Evolutionary conservation across 495 filamentous ascomycete species (phyloP).

Genomic region (Apodospora peruviana): DNA sequence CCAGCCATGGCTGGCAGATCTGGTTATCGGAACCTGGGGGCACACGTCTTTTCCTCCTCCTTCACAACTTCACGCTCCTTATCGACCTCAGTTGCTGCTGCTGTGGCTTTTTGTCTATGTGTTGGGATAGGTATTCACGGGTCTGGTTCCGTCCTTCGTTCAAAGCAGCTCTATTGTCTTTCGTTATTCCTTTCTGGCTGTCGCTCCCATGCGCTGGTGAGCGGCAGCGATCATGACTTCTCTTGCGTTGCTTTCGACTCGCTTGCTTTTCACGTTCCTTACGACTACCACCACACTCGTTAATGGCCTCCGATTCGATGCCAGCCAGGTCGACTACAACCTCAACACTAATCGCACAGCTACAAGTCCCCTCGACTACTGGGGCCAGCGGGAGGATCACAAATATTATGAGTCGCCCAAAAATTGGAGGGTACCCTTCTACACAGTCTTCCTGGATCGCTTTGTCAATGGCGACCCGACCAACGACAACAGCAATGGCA

Average conservation of each 20-base stretch:
- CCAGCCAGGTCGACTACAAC: constrained; percentile 50
- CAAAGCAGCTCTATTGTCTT: constrained; percentile 11
- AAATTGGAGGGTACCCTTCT: constrained; percentile 70
- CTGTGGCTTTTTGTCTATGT: constrained; percentile 16
- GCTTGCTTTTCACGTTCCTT: constrained; percentile 21
- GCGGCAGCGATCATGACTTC: constrained; percentile 26
- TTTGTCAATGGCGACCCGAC: constrained; percentile 68
- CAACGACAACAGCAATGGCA: constrained; percentile 68
- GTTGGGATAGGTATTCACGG: constrained; percentile 11
- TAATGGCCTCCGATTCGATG: constrained; percentile 50
- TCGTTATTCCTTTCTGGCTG: constrained; percentile 17
- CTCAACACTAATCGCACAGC: constrained; percentile 60
- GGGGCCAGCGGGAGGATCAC: constrained; percentile 49
- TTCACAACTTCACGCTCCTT: constrained; percentile 15
- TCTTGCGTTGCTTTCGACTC: constrained; percentile 24
- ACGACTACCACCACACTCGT: constrained; percentile 20
- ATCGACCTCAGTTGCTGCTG: constrained; percentile 13
- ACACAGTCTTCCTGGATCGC: constrained; percentile 64
- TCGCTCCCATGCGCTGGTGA: constrained; percentile 31
- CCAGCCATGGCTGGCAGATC: constrained; percentile 14
- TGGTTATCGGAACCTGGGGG: constrained; percentile 11
- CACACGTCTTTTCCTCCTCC: constrained; percentile 15
- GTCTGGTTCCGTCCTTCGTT: constrained; percentile 16
- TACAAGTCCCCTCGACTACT: constrained; percentile 55
- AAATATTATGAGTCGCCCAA: constrained; percentile 52